Evolutionary conservation across 352 stramenopile species (phyloP).

Genomic region (Phytophthora melonis): DNA sequence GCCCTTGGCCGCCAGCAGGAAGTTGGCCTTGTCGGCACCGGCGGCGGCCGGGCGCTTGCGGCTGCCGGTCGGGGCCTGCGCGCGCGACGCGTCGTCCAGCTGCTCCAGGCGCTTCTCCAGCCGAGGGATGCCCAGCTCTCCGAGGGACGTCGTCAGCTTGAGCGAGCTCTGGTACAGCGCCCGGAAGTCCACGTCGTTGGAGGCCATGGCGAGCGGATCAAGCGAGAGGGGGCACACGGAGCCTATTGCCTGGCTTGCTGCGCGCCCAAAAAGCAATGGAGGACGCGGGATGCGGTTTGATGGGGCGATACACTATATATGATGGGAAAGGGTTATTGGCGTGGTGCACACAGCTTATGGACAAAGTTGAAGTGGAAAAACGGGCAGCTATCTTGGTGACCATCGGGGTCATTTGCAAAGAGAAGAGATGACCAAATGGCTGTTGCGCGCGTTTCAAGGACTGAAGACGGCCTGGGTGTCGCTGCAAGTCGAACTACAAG

Average conservation of each 20-base stretch:
- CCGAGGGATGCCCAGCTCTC: constrained; percentile 77
- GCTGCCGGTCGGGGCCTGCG: constrained; percentile 20
- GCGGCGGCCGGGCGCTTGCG: constrained; percentile 64
- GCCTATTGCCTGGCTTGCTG: neutral
- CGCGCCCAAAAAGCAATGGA: constrained; percentile 28
- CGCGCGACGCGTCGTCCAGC: constrained; percentile 76
- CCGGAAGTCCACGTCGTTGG: constrained; percentile 82
- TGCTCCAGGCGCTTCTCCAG: constrained; percentile 86
- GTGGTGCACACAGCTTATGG: constrained; percentile 9
- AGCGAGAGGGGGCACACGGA: neutral
- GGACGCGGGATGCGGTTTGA: constrained; percentile 21
- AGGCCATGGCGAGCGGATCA: constrained; percentile 39
- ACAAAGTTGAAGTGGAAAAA: neutral
- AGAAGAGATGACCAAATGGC: no score
- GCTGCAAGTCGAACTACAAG: neutral
- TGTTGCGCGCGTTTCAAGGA: neutral
- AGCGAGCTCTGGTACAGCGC: constrained; percentile 90
- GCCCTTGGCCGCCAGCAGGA: constrained; percentile 82
- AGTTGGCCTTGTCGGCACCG: constrained; percentile 77
- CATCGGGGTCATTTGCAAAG: no score
- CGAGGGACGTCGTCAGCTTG: constrained; percentile 82
- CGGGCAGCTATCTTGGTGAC: no score
- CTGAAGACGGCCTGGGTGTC: neutral
- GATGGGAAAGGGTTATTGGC: neutral
- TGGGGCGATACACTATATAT: neutral